Evolutionary conservation across 169 alveolate species (phyloP).

Genomic region (Plasmodium gaboni): DNA sequence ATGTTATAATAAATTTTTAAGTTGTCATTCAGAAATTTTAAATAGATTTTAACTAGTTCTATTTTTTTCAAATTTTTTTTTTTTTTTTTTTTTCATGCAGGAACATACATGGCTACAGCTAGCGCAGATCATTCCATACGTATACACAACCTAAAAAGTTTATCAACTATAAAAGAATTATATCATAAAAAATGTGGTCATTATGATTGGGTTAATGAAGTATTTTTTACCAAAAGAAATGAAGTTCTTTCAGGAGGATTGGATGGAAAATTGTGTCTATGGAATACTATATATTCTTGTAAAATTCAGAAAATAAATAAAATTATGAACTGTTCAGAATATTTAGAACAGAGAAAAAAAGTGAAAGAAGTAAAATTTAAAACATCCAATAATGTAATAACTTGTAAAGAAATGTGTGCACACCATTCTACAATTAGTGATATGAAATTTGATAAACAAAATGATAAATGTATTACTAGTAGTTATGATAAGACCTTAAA

Average conservation of each 20-base stretch:
- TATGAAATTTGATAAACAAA: slow-evolving; percentile 75
- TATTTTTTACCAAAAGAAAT: slow-evolving; percentile 73
- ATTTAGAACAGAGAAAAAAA: slow-evolving; percentile 59
- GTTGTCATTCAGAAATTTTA: too few species aligned
- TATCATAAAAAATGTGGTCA: slow-evolving; percentile 77
- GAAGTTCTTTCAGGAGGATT: slow-evolving; percentile 77
- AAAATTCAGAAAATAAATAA: slow-evolving; percentile 54
- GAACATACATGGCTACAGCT: slow-evolving; percentile 73
- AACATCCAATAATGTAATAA: slow-evolving; percentile 51
- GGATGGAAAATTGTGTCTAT: slow-evolving; percentile 76
- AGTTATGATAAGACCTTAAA: slow-evolving; percentile 78
- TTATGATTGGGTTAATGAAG: slow-evolving; percentile 73
- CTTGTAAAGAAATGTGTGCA: slow-evolving; percentile 74
- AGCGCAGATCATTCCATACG: slow-evolving; percentile 76
- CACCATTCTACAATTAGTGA: slow-evolving; percentile 77
- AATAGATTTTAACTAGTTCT: not conserved
- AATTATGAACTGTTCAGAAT: slow-evolving; percentile 72
- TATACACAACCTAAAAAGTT: slow-evolving; percentile 50
- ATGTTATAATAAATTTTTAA: too few species aligned
- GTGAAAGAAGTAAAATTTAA: slow-evolving; percentile 57
- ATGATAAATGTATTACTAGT: slow-evolving; percentile 72
- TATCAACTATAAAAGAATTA: slow-evolving; percentile 58
- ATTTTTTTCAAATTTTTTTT: not conserved
- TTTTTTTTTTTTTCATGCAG: slow-evolving; percentile 18
- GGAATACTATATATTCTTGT: slow-evolving; percentile 68